Evolutionary conservation across 176 grass and related monocot species (phyloP).

Genomic region (Musa beccarii): DNA sequence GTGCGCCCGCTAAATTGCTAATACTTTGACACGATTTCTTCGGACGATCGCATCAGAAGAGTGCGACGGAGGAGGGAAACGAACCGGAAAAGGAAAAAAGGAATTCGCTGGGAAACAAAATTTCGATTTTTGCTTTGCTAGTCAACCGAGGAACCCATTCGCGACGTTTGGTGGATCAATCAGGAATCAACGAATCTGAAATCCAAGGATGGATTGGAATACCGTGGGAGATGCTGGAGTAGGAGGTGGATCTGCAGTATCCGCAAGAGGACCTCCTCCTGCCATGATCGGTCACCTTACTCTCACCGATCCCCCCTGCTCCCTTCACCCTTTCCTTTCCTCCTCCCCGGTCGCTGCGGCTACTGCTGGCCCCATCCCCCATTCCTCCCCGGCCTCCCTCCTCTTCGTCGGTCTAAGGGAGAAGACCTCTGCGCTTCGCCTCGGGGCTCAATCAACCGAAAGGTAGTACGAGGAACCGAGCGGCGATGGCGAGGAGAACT

Average conservation of each 20-base stretch:
- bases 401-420: not conserved
- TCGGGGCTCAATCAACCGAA: not conserved
- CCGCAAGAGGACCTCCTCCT: constrained; percentile 44
- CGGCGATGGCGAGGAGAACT: not conserved
- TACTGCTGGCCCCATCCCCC: constrained; percentile 63
- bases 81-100: not conserved
- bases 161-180: not conserved
- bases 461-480: not conserved
- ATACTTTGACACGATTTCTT: too few relatives aligned
- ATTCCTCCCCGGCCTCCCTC: constrained; percentile 16
- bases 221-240: constrained; percentile 57
- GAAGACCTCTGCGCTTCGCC: not conserved
- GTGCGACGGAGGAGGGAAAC: not conserved
- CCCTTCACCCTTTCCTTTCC: constrained; percentile 2
- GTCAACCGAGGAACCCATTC: not conserved
- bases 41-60: not conserved
- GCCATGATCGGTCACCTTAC: constrained; percentile 57
- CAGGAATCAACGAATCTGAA: not conserved
- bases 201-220: not conserved
- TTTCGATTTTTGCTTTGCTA: not conserved
- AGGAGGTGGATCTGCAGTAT: constrained; percentile 59
- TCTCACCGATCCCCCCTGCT: constrained; percentile 18
- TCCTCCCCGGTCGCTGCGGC: constrained; percentile 18
- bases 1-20: too few relatives aligned
- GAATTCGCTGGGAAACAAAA: not conserved